phyloP scores from a whole-genome alignment of 805 yeast species.

The Kluyveromyces dobzhanskii region DNA sequence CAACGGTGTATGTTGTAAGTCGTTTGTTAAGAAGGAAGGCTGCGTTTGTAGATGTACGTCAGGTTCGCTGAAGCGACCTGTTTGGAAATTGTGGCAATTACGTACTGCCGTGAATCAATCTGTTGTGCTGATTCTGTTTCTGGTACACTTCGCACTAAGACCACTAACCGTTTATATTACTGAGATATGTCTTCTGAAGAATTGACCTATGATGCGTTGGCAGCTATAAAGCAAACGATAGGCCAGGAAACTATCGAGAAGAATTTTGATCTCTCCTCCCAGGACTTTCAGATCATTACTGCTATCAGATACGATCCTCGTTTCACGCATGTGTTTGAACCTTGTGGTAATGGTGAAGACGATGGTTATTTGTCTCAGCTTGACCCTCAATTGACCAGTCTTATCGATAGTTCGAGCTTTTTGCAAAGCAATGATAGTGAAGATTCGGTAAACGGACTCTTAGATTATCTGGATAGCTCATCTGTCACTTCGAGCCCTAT shows the following conservation, averaged over 20 bases:
- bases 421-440: neutral
- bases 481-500: conserved; percentile 4
- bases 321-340: conserved; percentile 19
- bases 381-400: conserved; percentile 14
- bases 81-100: too few species aligned
- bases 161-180: too few species aligned
- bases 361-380: conserved; percentile 6
- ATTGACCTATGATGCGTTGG: neutral
- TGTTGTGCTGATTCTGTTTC: too few species aligned
- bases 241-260: conserved; percentile 11
- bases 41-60: too few species aligned
- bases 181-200: neutral
- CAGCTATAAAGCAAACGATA: neutral
- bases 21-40: too few species aligned
- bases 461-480: conserved; percentile 16
- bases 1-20: too few species aligned
- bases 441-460: conserved; percentile 12
- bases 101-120: too few species aligned
- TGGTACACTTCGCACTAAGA: too few species aligned
- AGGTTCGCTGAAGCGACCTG: too few species aligned
- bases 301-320: conserved; percentile 72
- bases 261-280: conserved; percentile 10
- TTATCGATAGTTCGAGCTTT: conserved; percentile 1
- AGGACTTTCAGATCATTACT: conserved; percentile 50
- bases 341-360: neutral